Evolutionary conservation across 2,329 filamentous ascomycete genomes (phyloP).

Genomic region (Pseudopithomyces maydicus): DNA sequence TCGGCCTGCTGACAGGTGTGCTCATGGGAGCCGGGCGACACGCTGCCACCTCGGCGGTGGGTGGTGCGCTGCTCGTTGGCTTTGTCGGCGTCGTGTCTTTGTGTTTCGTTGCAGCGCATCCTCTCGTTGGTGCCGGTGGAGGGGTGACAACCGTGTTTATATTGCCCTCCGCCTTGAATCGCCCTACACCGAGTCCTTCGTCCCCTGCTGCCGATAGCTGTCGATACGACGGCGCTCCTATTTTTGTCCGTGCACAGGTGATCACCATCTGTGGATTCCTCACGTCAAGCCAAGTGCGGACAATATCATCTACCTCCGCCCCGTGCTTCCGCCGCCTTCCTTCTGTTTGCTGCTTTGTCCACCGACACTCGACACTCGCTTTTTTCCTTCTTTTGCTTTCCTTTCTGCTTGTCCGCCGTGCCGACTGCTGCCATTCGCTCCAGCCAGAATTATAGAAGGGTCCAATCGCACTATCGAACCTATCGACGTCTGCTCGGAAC

Average conservation of each 20-base stretch:
- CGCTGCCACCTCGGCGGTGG: background rate
- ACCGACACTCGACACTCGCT: conserved; percentile 28
- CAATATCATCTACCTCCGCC: conserved; percentile 27
- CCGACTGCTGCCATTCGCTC: conserved; percentile 24
- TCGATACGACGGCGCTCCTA: conserved; percentile 26
- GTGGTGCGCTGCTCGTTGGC: background rate
- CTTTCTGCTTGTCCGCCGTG: conserved; percentile 11
- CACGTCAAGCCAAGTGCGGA: conserved; percentile 14
- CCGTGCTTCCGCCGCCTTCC: conserved; percentile 19
- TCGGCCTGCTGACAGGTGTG: background rate
- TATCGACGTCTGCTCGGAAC: conserved; percentile 4
- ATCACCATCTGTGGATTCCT: conserved; percentile 2
- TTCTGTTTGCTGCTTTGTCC: conserved; percentile 14
- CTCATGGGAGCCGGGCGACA: background rate
- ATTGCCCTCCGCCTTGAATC: too few species aligned
- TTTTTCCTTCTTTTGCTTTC: conserved; percentile 15
- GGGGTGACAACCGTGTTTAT: background rate
- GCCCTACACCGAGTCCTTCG: background rate
- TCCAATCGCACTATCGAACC: conserved; percentile 6
- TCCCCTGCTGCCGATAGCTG: background rate
- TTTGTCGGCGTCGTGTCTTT: background rate
- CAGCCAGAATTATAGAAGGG: conserved; percentile 6
- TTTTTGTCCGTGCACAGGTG: conserved; percentile 22
- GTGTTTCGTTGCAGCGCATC: conserved; percentile 3
- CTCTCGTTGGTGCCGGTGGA: background rate